Evolutionary conservation across 148 eudicot genomes (phyloP), one percentile per base, ranked within the genome.

Genomic region (Cornus controversa): DNA sequence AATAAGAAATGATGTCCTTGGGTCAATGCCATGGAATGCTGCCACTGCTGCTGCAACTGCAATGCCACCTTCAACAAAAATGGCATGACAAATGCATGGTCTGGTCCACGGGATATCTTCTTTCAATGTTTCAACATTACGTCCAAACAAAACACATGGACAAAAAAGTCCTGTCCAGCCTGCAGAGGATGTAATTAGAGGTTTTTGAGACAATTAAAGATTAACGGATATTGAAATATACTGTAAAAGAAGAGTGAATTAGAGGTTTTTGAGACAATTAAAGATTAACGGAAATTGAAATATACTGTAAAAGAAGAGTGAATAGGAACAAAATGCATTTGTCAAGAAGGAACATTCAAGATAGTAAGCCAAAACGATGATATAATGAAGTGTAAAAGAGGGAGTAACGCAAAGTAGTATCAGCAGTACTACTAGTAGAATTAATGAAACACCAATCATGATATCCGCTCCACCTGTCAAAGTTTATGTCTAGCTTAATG

Each of bases 91-190:
- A 22, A 89, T 64, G 83, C 98, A 94, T 68, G 98, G 93, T 70
- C 82, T 79, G 64, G 87, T 92, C 92, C 95, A 88, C 28, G 95
- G 90, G 40, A 84, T 84, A 77, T 94, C 97, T 18, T 92, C 98
- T 82, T 88, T 91, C 85, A 94, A 62, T 34, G 82, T 89, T 78
- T 94, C 96, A 65, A 91, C 80, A 81, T 94, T 92, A 34, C 88
- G 92, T 31, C 98, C 98, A 84, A 94, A 94, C 84, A 94, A 78
- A 71, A 94, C 90, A 86, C 98, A 94, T 6, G 98, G 98, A 72
- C 96, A 93, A 67, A 92, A 86, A 70, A 94, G 91, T 53, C 97
- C 98, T 20, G 87, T 92, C 93, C 95, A 85, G 79, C 97, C 98
- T 94, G 84, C 66, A 64, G 54, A 57, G 31, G 66, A 66, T 14